These are phyloP conservation scores for Eragrostis curvula DNA, from an alignment of 176 grass and related monocot genomes.

Conservation along the genomic window DNA sequence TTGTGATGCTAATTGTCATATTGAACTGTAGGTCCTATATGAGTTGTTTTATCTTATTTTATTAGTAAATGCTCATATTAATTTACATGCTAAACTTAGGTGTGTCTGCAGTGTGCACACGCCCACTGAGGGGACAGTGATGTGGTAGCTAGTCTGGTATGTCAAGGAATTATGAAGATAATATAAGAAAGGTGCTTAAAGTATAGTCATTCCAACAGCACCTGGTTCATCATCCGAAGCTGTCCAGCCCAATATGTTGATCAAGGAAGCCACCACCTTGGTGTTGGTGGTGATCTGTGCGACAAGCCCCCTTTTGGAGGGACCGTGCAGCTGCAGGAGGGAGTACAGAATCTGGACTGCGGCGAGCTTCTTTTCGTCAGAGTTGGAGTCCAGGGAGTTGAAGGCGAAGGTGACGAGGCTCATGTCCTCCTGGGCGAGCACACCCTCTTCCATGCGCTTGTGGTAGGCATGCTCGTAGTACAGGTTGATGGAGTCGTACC, in stretches of 20 bases:
- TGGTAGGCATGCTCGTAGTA: slow-evolving; percentile 25
- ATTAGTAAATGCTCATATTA: neutral
- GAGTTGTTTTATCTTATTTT: no score
- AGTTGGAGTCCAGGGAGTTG: neutral
- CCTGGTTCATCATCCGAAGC: neutral
- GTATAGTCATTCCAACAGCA: neutral
- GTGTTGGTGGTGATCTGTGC: neutral
- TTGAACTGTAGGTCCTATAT: no score
- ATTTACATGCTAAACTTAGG: neutral
- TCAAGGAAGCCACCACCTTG: neutral
- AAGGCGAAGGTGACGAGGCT: neutral
- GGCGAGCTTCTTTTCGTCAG: neutral
- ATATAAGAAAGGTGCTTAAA: neutral
- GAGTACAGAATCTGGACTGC: neutral
- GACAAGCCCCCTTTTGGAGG: neutral
- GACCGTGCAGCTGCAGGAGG: neutral
- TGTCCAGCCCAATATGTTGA: neutral
- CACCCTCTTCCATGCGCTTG: neutral
- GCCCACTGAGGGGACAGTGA: no score
- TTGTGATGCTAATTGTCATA: neutral
- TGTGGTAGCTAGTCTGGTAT: neutral
- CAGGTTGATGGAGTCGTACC: neutral
- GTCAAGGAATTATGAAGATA: neutral
- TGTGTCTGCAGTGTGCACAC: neutral
- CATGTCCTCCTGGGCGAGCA: slow-evolving; percentile 1